A percentile compares a stretch with the other conserved stretches of the same genome.
These are phyloP conservation scores for Teratosphaeria destructans DNA, from an alignment of 2,329 filamentous ascomycete species.

Conservation along the genomic window DNA sequence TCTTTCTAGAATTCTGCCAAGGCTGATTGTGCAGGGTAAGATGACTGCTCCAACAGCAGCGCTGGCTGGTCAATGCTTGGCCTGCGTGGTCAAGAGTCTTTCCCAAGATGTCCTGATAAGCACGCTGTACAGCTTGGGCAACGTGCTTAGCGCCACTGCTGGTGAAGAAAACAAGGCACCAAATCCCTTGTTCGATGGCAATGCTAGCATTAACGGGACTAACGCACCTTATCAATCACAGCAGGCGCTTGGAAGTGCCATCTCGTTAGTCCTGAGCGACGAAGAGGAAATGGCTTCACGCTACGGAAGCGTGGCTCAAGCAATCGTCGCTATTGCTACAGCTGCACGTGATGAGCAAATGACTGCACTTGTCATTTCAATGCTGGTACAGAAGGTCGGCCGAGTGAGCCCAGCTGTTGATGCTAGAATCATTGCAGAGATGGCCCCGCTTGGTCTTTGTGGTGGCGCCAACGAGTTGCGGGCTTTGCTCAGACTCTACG, in stretches of 20 bases:
- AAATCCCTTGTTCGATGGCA: slow-evolving; percentile 40
- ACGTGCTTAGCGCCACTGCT: slow-evolving; percentile 70
- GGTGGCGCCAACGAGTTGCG: slow-evolving; percentile 76
- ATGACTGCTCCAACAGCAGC: slow-evolving; percentile 58
- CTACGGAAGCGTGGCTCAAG: slow-evolving; percentile 84
- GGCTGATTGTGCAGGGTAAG: slow-evolving; percentile 77
- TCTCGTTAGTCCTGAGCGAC: slow-evolving; percentile 63
- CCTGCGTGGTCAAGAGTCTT: slow-evolving; percentile 67
- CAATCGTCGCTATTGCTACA: slow-evolving; percentile 80
- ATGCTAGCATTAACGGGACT: slow-evolving; percentile 9
- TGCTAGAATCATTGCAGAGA: slow-evolving; percentile 72
- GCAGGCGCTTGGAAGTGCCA: slow-evolving; percentile 52
- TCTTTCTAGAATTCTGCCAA: slow-evolving; percentile 68
- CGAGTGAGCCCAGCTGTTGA: slow-evolving; percentile 75
- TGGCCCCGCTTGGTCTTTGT: slow-evolving; percentile 64
- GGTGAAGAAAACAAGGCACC: slow-evolving; percentile 40
- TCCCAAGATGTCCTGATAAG: slow-evolving; percentile 92
- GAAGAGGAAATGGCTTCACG: slow-evolving; percentile 70
- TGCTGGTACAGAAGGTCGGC: slow-evolving; percentile 90
- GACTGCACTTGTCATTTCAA: slow-evolving; percentile 81
- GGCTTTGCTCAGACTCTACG: slow-evolving; percentile 73
- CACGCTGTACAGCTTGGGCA: slow-evolving; percentile 91
- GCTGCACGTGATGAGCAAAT: slow-evolving; percentile 83
- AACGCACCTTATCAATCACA: slow-evolving; percentile 14
- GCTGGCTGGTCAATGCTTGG: slow-evolving; percentile 75